Conservation (phyloP, 2,329 filamentous ascomycete genomes). For the Aspergillus eucalypticola region DNA sequence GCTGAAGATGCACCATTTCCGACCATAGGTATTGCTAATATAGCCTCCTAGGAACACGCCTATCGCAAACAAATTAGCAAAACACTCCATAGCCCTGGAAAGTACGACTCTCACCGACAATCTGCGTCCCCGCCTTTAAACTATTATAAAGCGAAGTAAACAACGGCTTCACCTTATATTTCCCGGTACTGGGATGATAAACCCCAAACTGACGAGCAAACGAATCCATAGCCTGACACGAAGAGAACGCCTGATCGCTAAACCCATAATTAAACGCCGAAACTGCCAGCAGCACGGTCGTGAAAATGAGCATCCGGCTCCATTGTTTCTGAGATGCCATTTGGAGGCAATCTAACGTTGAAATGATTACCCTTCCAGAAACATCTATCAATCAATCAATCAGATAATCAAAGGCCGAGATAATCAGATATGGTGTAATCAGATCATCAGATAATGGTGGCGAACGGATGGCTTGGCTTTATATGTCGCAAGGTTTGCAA, state of each 20-base stretch:
- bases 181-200: background rate
- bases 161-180: background rate
- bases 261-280: constrained; percentile 9
- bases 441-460: constrained; percentile 1
- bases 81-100: no score
- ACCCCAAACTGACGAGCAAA: background rate
- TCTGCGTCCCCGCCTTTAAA: background rate
- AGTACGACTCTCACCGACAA: background rate
- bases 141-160: constrained; percentile 4
- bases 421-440: constrained; percentile 1
- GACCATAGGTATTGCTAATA: background rate
- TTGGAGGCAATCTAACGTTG: background rate
- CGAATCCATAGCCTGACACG: constrained; percentile 6
- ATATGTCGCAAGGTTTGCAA: background rate
- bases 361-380: no score
- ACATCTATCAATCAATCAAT: background rate
- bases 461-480: background rate
- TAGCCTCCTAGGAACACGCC: constrained; percentile 1
- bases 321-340: background rate
- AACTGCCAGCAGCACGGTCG: background rate
- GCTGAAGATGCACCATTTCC: background rate
- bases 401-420: background rate
- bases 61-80: background rate
- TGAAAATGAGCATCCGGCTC: constrained; percentile 1
- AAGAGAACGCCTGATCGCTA: constrained; percentile 1